phyloP scores from a whole-genome alignment of 2,329 filamentous ascomycete genomes.

The Plenodomus tracheiphilus region DNA sequence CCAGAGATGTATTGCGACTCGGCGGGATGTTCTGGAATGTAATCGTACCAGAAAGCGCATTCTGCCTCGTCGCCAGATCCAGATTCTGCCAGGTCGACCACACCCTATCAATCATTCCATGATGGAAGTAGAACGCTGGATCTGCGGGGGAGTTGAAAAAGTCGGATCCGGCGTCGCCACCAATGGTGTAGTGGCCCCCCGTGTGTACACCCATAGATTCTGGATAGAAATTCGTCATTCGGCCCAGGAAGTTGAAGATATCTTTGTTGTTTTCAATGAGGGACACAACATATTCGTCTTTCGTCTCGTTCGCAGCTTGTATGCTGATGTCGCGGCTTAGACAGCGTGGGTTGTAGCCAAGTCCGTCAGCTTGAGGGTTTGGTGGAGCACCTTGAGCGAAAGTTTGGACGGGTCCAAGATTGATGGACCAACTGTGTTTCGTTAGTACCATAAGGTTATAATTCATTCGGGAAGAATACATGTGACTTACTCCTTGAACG shows the following conservation, averaged over 20 bases:
- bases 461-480: too few relatives aligned
- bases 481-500: slow-evolving; percentile 55
- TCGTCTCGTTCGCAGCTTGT: slow-evolving; percentile 20
- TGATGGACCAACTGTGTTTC: slow-evolving; percentile 32
- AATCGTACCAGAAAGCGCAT: slow-evolving; percentile 48
- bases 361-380: slow-evolving; percentile 30
- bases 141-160: slow-evolving; percentile 20
- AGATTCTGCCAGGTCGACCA: slow-evolving; percentile 57
- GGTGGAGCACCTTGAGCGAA: slow-evolving; percentile 25
- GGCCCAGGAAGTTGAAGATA: slow-evolving; percentile 44
- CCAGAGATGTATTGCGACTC: slow-evolving; percentile 50
- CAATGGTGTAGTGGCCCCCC: slow-evolving; percentile 47
- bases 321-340: slow-evolving; percentile 42
- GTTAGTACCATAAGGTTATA: too few relatives aligned
- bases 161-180: slow-evolving; percentile 23
- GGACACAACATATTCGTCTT: slow-evolving; percentile 20
- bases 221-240: slow-evolving; percentile 26
- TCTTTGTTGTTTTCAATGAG: slow-evolving; percentile 25
- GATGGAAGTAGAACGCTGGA: slow-evolving; percentile 50
- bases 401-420: slow-evolving; percentile 52
- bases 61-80: slow-evolving; percentile 41
- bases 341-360: slow-evolving; percentile 42
- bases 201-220: slow-evolving; percentile 47
- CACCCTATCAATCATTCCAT: slow-evolving; percentile 51
- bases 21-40: slow-evolving; percentile 51